Conservation (phyloP, 257 asterid species). For the Capsicum rhomboideum region DNA sequence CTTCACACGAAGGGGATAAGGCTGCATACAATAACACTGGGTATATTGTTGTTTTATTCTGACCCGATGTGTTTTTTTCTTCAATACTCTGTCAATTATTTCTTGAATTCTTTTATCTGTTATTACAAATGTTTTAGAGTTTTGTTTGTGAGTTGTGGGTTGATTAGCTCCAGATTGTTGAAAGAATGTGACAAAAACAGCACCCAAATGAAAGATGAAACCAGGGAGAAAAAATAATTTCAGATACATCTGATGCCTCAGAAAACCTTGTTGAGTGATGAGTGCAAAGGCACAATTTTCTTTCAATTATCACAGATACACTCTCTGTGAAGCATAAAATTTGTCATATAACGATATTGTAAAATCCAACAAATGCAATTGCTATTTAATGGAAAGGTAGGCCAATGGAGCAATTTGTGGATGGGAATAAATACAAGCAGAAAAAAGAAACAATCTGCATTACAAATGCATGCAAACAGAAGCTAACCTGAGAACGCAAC, state of each 20-base stretch:
- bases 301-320: neutral
- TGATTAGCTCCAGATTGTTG: no score
- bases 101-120: no score
- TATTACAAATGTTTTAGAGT: no score
- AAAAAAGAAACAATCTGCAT: neutral
- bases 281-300: neutral
- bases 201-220: neutral
- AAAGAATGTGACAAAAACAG: neutral
- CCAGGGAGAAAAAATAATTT: neutral
- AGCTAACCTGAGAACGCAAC: constrained; percentile 65
- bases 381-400: neutral
- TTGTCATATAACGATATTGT: neutral
- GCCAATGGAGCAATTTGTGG: neutral
- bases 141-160: no score
- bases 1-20: neutral
- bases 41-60: neutral
- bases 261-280: neutral
- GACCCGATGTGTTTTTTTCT: neutral
- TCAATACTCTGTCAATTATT: no score
- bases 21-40: neutral
- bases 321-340: neutral
- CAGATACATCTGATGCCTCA: neutral
- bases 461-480: constrained; percentile 4
- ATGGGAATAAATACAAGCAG: neutral
- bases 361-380: neutral